Evolutionary conservation across 176 grass and related monocot species (phyloP), one percentile per base, ranked within the genome.

Genomic region (Carex cristatella): DNA sequence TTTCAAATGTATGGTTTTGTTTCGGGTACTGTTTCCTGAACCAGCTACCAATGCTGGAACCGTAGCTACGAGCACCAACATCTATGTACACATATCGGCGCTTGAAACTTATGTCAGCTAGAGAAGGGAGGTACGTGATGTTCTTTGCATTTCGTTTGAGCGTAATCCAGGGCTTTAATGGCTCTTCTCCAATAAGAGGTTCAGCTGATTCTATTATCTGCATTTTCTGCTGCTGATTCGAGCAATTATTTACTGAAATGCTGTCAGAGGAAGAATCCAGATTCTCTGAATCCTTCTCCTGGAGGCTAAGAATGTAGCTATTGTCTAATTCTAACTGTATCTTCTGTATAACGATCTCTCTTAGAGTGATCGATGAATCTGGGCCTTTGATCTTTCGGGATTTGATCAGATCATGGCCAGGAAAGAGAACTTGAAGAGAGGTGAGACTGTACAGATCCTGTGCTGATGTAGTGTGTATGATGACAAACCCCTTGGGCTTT

Each of bases 11-110:
- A 83, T 86, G 90, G 80, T 95, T 95, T 86, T 92, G 93, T 86
- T 95, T 95, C 0, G 93, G 93, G 72, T 95, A 95, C 57, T 88
- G 93, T 78, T 95, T 95, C 38, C 86, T 88, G 87, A 95, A 95
- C 90, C 93, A 92, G 82, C 90, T 82, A 60, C 88, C 93, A 33
- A 95, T 92, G 87, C 90, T 95, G 19, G 93, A 95, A 65, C 90
- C 87, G 42, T 95, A 90, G 87, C 93, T 88, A 30, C 90, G 84
- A 2, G 93, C 78, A 30, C 93, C 93, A 8, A 95, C 90, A 82
- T 95, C 93, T 38, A 95, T 81, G 42, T 95, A 95, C 63, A 87
- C 87, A 73, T 95, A 88, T 31, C 80, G 82, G 72, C 68, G 80
- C 86, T 94, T 94, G 69, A 94, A 94, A 77, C 86, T 82, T 83